Base-by-base conservation (phyloP, 768 basidiomycete species). In the Suillus decipiens region DNA sequence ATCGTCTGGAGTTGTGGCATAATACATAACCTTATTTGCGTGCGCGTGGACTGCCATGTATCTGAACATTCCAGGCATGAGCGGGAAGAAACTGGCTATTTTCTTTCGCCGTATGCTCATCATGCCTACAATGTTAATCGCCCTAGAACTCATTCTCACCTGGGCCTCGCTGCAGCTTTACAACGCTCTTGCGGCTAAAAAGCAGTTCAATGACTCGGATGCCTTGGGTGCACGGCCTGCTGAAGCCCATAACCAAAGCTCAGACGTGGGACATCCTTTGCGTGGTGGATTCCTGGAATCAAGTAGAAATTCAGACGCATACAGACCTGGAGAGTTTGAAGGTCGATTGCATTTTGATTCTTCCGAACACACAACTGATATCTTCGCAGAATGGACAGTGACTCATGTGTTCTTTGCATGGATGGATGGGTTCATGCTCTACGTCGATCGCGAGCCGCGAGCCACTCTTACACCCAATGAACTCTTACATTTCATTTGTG, bases 61-160 rank as follows among this genome's bases (percentile, higher is more conserved):
- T 45, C n/a, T 11, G 11, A 8, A 45, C 43, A 45, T 45, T 45
- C 43, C 28, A 3, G 28, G 28, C 28, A 28, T 28, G 28, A 28
- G 3, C 28, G 28, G 3, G 28, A 28, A 28, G 28, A 28, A 28
- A 28, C 28, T 28, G 28, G 28, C 28, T 3, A 28, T 28, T 28
- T 28, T 28, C 28, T 28, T 28, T 28, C 28, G 19, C n/a, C 43
- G 43, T 22, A n/a, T 12, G 5, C 0, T 4, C n/a, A n/a, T 45
- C n/a, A 45, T 45, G 43, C 0, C 22, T 5, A 5, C 2, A 2
- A n/a, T n/a, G 1, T 45, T 22, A 0, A 5, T 45, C 0, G n/a
- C 11, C 4, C 43, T n/a, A 2, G 43, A 45, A 12, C 2, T 12
- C 5, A 8, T 22, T 28, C 28, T 28, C 28, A 28, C 28, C 28